These are phyloP conservation scores for Corylus americana DNA, from an alignment of 306 rosid genomes.

Conservation along the genomic window DNA sequence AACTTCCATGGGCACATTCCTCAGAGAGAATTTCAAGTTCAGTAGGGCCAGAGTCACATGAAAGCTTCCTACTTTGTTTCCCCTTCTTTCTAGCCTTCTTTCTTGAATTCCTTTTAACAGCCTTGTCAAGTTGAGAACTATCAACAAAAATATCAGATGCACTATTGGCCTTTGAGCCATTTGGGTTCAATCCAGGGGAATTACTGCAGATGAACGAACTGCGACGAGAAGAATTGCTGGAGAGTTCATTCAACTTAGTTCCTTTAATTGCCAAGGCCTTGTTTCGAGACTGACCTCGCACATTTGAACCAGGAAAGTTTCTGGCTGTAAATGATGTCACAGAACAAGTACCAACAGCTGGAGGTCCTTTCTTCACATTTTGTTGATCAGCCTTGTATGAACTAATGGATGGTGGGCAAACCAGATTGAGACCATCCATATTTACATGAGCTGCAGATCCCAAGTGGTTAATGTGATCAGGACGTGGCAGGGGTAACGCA, in stretches of 20 bases:
- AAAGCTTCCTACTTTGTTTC: constrained; percentile 49
- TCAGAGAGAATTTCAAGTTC: constrained; percentile 48
- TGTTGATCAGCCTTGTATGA: constrained; percentile 41
- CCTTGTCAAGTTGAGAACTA: constrained; percentile 39
- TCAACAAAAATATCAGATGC: constrained; percentile 33
- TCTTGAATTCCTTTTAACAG: constrained; percentile 49
- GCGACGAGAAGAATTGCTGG: constrained; percentile 40
- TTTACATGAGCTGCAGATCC: constrained; percentile 36
- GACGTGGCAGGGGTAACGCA: constrained; percentile 46
- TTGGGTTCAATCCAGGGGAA: constrained; percentile 35
- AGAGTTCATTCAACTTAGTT: constrained; percentile 53
- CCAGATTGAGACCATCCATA: constrained; percentile 61
- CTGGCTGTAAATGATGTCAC: constrained; percentile 41
- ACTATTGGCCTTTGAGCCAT: constrained; percentile 34
- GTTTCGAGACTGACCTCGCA: constrained; percentile 52
- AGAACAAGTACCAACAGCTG: constrained; percentile 40
- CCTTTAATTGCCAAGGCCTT: constrained; percentile 50
- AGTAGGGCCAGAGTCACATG: constrained; percentile 39
- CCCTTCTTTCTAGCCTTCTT: constrained; percentile 59
- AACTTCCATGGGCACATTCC: constrained; percentile 43
- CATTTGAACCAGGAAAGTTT: constrained; percentile 42
- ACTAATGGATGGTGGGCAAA: constrained; percentile 52
- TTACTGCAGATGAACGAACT: constrained; percentile 35
- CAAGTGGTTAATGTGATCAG: constrained; percentile 31
- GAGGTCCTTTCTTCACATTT: constrained; percentile 39